A percentile compares a stretch with the other conserved stretches of the same genome.
Conservation (phyloP, 2,329 filamentous ascomycete genomes). For the Botrytis sinoallii region DNA sequence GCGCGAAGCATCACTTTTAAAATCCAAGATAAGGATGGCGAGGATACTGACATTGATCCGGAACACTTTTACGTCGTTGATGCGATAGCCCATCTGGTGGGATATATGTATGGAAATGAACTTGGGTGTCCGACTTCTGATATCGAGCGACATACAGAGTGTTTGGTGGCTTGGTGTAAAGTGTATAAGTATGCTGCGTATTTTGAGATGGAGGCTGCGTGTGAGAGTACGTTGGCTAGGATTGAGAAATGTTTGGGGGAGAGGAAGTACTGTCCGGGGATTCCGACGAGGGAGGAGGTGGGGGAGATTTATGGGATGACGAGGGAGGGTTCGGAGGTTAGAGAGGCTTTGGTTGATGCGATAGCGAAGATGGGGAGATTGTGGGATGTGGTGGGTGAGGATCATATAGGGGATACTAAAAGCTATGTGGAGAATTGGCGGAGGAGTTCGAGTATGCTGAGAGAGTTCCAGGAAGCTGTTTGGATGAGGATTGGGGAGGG, state of each 20-base stretch:
- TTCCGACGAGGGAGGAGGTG: not conserved
- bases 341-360: not conserved
- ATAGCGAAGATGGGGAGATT: not conserved
- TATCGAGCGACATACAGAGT: not conserved
- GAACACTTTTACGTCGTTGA: not conserved
- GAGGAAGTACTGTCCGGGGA: not conserved
- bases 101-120: not conserved
- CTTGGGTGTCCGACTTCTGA: not conserved
- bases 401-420: not conserved
- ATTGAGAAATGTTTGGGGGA: not conserved
- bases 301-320: not conserved
- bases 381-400: not conserved
- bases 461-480: not conserved
- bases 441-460: not conserved
- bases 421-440: not conserved
- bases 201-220: not conserved
- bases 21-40: not conserved
- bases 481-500: no score
- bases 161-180: not conserved
- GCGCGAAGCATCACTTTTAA: not conserved
- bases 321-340: not conserved
- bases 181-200: not conserved
- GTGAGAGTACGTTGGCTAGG: no score
- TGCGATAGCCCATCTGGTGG: not conserved
- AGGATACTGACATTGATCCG: not conserved